phyloP scores from a whole-genome alignment of 768 basidiomycete genomes.

The Termitomyces titanicus region DNA sequence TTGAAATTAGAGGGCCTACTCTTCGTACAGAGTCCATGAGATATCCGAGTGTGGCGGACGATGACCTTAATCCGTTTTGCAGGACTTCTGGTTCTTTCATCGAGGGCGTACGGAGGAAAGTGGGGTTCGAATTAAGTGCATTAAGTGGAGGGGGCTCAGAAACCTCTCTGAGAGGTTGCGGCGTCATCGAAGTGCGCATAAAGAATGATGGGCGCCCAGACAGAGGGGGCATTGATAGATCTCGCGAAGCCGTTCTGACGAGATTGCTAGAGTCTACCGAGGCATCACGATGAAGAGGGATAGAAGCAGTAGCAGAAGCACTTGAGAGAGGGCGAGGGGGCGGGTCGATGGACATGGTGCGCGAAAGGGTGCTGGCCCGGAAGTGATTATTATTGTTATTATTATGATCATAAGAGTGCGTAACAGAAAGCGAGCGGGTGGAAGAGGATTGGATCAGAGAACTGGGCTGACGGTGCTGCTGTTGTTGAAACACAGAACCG shows the following conservation, averaged over 20 bases:
- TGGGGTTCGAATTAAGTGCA: conserved; percentile 58
- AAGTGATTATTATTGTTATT: conserved; percentile 21
- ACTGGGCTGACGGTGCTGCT: conserved; percentile 19
- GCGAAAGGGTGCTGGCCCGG: conserved; percentile 36
- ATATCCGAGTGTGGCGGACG: conserved; percentile 52
- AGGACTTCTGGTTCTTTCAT: conserved; percentile 24
- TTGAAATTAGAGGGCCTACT: conserved; percentile 34
- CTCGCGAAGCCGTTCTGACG: conserved; percentile 28
- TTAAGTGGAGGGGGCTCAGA: conserved; percentile 72
- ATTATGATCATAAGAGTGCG: conserved; percentile 26
- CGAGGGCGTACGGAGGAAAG: conserved; percentile 63
- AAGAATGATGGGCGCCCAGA: conserved; percentile 50
- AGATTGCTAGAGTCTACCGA: conserved; percentile 30
- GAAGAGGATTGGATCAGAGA: conserved; percentile 13
- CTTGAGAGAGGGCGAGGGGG: conserved; percentile 36
- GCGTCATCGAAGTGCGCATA: conserved; percentile 68
- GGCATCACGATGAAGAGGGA: conserved; percentile 33
- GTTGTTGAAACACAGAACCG: conserved; percentile 35
- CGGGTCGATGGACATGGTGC: conserved; percentile 77
- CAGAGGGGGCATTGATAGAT: conserved; percentile 45
- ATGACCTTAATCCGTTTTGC: conserved; percentile 22
- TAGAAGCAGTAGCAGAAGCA: conserved; percentile 41
- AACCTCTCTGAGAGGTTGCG: conserved; percentile 51
- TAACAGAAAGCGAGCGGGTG: conserved; percentile 25
- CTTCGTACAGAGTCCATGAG: conserved; percentile 52